Conservation (phyloP, 345 rosid species). For the Gossypium stocksii region DNA sequence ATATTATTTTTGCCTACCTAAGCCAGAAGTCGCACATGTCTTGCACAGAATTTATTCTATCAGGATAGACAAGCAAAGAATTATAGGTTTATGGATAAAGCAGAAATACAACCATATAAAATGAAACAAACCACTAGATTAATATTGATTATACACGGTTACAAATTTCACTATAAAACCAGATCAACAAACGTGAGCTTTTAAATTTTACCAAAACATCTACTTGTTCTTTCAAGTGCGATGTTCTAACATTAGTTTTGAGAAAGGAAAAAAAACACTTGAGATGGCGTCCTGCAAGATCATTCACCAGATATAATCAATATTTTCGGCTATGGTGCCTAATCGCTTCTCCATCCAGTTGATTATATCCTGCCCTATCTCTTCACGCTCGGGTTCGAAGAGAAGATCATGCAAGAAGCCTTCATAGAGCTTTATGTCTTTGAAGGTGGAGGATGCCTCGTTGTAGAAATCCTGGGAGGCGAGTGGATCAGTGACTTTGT, state of each 20-base stretch:
- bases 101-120: neutral
- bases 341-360: constrained; percentile 81
- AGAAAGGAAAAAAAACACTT: neutral
- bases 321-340: constrained; percentile 12
- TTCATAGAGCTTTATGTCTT: constrained; percentile 86
- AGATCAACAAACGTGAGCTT: neutral
- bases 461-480: constrained; percentile 84
- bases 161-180: neutral
- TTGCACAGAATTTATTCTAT: neutral
- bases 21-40: neutral
- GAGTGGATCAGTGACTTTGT: constrained; percentile 84
- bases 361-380: constrained; percentile 77
- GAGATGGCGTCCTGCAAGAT: neutral
- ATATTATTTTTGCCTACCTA: neutral
- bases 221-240: neutral
- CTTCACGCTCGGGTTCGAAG: constrained; percentile 86
- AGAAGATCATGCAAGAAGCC: constrained; percentile 93
- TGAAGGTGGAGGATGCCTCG: constrained; percentile 67
- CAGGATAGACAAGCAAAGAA: neutral
- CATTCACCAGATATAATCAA: constrained; percentile 16
- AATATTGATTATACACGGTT: neutral
- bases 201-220: neutral
- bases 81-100: neutral
- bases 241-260: neutral
- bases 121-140: neutral